Conservation (phyloP, 108 stramenopile species). For the Hondaea fermentalgiana region DNA sequence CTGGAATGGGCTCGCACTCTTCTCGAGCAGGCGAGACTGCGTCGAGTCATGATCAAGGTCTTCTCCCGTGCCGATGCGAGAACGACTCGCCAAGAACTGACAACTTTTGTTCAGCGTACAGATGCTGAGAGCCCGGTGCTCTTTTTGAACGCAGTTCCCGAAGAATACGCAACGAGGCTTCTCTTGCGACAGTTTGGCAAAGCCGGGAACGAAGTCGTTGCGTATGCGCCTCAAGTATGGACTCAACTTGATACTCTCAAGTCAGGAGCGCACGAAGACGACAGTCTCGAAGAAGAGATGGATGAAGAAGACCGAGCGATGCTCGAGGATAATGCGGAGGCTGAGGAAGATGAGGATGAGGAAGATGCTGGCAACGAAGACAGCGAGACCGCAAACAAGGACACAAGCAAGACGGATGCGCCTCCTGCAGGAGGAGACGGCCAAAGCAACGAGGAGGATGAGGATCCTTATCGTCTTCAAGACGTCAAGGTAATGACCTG, state of each 20-base stretch:
- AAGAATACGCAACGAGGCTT: neutral
- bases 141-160: neutral
- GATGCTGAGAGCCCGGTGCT: neutral
- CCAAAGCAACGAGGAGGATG: too few relatives aligned
- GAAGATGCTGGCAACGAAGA: too few relatives aligned
- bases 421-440: too few relatives aligned
- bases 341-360: too few relatives aligned
- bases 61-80: neutral
- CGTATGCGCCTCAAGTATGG: neutral
- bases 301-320: neutral
- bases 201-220: neutral
- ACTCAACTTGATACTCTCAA: neutral
- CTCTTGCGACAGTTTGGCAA: neutral
- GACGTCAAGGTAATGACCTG: too few relatives aligned
- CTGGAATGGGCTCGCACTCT: neutral
- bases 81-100: neutral
- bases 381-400: too few relatives aligned
- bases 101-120: neutral
- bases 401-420: too few relatives aligned
- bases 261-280: neutral
- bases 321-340: neutral
- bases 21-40: neutral
- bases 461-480: too few relatives aligned
- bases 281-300: neutral
- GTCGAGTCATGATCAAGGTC: neutral